Percentiles rank a stretch among this genome's conserved stretches.
Conservation (phyloP, 164 flowering plant genomes). For the Litsea cubeba region DNA sequence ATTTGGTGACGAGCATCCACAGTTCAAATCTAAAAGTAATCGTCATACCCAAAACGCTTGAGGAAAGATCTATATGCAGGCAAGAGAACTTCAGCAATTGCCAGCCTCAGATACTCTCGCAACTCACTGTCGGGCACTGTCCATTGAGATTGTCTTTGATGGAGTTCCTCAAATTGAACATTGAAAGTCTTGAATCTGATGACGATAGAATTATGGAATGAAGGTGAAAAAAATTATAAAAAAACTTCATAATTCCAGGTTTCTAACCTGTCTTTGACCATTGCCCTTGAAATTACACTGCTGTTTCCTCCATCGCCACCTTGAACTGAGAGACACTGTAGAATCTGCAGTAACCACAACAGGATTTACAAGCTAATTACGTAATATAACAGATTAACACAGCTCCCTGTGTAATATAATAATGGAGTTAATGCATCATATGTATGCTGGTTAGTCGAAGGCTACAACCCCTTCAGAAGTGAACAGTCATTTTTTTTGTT, state of each 20-base stretch:
- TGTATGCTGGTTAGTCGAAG: too few relatives aligned
- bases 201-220: background rate
- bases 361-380: background rate
- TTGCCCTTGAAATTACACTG: slow-evolving; percentile 71
- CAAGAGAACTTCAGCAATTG: slow-evolving; percentile 92
- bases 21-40: background rate
- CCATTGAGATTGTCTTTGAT: slow-evolving; percentile 97
- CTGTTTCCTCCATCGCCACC: slow-evolving; percentile 43
- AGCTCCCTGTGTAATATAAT: background rate
- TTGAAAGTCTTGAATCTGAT: slow-evolving; percentile 77
- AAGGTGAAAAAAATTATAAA: background rate
- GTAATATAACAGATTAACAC: background rate
- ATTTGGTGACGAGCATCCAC: background rate
- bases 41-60: slow-evolving; percentile 71
- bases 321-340: slow-evolving; percentile 69
- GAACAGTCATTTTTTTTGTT: background rate
- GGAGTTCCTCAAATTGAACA: slow-evolving; percentile 85
- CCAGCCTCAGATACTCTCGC: slow-evolving; percentile 85
- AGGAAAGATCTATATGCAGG: slow-evolving; percentile 93
- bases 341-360: slow-evolving; percentile 45
- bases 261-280: slow-evolving; percentile 68
- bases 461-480: too few relatives aligned
- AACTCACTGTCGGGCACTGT: slow-evolving; percentile 96
- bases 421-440: too few relatives aligned
- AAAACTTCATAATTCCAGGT: background rate